Base-by-base conservation (phyloP, 192 early-diverging fungal genomes). In the Phycomyces blakesleeanus region DNA sequence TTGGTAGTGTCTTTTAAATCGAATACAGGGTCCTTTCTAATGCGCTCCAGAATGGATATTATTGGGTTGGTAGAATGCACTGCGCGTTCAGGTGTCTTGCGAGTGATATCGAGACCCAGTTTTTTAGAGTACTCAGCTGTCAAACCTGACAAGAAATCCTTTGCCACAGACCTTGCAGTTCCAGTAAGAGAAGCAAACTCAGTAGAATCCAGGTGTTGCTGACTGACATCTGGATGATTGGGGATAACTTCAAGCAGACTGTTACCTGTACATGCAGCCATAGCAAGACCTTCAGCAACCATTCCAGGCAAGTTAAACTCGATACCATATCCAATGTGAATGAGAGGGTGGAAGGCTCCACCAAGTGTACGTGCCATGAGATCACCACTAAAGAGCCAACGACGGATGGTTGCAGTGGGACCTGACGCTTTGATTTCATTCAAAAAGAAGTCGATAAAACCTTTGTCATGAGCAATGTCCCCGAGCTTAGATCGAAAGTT, bases 261-360 rank as follows among this genome's bases (percentile, higher is more conserved):
- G 0, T 27, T 15, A 2, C 66, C 61, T 18, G 81, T 78, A 5
- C 79, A 64, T 25, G 79, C 78, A 9, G 68, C 67, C 76, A 80
- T 73, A 0, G 82, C 76, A 25, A 85, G 61, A 3, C 81, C 85
- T 27, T 73, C 78, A 9, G 79, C 83, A 7, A 76, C 67, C 34
- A 82, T 74, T 29, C 78, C 75, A 61, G 73, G 73, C 60, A 78
- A 66, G 12, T 76, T 76, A 67, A 85, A 87, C 61, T 87, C 85
- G n/a, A 85, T 34, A 0, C 80, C 85, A 61, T 85, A 85, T 6
- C 85, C 83, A 20, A 87, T 51, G 68, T 83, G 81, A 54, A 87
- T 85, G n/a, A 87, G 57, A 20, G 85, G 85, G 57, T 87, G 83
- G 51, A 77, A 75, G 4, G 78, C 69, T 12, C 81, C 85, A 59